These are phyloP conservation scores for Neurospora sp. DNA, from an alignment of 495 filamentous ascomycete genomes.

Conservation along the genomic window DNA sequence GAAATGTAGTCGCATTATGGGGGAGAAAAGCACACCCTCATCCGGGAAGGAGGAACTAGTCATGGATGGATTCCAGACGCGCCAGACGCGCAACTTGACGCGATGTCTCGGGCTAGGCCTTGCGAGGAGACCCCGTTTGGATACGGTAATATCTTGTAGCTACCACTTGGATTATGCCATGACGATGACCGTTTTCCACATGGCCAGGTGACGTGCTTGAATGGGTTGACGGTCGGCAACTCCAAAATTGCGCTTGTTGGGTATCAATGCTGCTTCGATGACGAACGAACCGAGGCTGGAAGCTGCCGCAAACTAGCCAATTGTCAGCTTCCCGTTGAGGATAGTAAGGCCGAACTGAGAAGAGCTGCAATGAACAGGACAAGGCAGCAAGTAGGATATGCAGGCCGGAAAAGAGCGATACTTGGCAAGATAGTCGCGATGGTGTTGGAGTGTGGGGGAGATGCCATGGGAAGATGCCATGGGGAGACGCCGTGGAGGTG, in stretches of 20 bases:
- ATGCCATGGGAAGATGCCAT: background rate
- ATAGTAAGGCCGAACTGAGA: background rate
- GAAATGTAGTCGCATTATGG: background rate
- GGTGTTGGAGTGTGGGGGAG: slow-evolving; percentile 4
- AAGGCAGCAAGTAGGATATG: slow-evolving; percentile 3
- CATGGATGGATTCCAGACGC: background rate
- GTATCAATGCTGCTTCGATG: slow-evolving; percentile 28
- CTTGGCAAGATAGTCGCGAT: slow-evolving; percentile 14
- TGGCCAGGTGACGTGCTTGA: slow-evolving; percentile 10
- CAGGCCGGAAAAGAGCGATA: background rate
- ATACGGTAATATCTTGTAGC: background rate
- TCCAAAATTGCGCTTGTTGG: slow-evolving; percentile 32
- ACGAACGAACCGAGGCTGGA: background rate
- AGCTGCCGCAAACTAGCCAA: background rate
- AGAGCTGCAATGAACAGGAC: background rate
- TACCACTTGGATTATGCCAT: background rate
- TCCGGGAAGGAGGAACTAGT: background rate
- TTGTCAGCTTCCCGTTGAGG: slow-evolving; percentile 2
- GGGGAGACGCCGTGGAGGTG: slow-evolving; percentile 10
- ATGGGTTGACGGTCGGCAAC: slow-evolving; percentile 19
- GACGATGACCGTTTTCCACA: background rate
- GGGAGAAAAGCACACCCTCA: background rate
- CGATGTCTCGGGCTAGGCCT: background rate
- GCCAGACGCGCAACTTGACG: background rate
- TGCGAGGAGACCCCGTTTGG: background rate